Evolutionary conservation across 2,329 filamentous ascomycete genomes (phyloP).

Genomic region (Cladosporium austrohemisphaericum): DNA sequence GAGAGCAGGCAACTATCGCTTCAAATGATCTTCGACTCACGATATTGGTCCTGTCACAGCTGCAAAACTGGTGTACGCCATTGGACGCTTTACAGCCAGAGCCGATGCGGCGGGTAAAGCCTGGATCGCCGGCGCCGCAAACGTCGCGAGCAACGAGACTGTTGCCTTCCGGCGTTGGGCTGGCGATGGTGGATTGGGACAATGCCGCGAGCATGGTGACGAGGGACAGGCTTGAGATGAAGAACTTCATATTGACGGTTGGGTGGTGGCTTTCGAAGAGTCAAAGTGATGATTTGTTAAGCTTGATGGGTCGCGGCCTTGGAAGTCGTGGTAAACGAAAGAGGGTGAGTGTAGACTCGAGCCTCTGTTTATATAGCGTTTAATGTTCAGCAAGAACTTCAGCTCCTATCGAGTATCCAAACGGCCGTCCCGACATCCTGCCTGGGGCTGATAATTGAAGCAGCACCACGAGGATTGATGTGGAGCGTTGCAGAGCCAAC

Average conservation of each 20-base stretch:
- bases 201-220: background rate
- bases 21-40: background rate
- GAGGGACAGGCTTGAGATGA: background rate
- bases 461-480: too few species aligned
- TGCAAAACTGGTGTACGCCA: slow-evolving; percentile 4
- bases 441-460: too few species aligned
- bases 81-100: background rate
- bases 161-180: background rate
- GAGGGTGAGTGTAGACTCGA: background rate
- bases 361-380: too few species aligned
- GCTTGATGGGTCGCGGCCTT: background rate
- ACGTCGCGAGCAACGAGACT: background rate
- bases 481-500: too few species aligned
- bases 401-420: too few species aligned
- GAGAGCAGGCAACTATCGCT: too few species aligned
- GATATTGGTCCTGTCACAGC: slow-evolving; percentile 7
- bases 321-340: too few species aligned
- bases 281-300: background rate
- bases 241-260: background rate
- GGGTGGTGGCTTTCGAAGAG: too few species aligned
- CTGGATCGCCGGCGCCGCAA: background rate
- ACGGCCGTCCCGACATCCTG: too few species aligned
- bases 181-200: background rate
- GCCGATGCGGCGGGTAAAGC: background rate
- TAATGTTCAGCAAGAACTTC: too few species aligned